phyloP scores from a whole-genome alignment of 108 stramenopile species.

The Cyclotella atomus region DNA sequence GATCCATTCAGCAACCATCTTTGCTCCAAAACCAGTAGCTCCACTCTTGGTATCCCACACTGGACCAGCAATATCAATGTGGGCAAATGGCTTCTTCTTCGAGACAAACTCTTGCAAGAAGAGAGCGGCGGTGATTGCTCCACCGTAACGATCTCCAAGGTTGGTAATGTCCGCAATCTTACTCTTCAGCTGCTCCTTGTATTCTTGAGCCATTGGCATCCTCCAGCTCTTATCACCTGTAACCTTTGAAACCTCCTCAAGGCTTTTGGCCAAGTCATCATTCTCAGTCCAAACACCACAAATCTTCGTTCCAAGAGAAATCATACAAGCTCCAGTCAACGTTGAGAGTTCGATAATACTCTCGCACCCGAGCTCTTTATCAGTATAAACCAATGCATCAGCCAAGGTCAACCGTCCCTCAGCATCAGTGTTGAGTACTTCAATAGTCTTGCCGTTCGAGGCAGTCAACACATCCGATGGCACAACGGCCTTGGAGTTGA shows the following conservation, averaged over 20 bases:
- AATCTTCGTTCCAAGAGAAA: slow-evolving; percentile 72
- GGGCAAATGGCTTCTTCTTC: slow-evolving; percentile 89
- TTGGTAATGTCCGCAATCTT: slow-evolving; percentile 91
- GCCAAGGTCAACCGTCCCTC: slow-evolving; percentile 97
- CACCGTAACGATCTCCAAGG: slow-evolving; percentile 77
- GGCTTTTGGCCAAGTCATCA: slow-evolving; percentile 84
- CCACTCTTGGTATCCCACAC: slow-evolving; percentile 91
- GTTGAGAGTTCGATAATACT: slow-evolving; percentile 95
- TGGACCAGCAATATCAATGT: slow-evolving; percentile 93
- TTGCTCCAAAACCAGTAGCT: slow-evolving; percentile 95
- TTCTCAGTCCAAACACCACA: slow-evolving; percentile 88
- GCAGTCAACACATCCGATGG: slow-evolving; percentile 96
- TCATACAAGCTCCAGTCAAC: slow-evolving; percentile 93
- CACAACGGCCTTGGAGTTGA: slow-evolving; percentile 87
- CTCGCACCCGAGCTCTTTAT: slow-evolving; percentile 90
- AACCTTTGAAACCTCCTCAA: slow-evolving; percentile 74
- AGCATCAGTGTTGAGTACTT: slow-evolving; percentile 97
- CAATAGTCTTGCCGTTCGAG: slow-evolving; percentile 97
- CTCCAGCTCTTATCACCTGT: slow-evolving; percentile 94
- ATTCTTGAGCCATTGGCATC: slow-evolving; percentile 84
- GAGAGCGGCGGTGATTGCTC: slow-evolving; percentile 90
- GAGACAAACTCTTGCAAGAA: slow-evolving; percentile 91
- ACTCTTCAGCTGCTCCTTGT: slow-evolving; percentile 82
- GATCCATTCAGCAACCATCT: slow-evolving; percentile 90
- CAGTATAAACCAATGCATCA: slow-evolving; percentile 96